phyloP scores from a whole-genome alignment of 2,329 filamentous ascomycete genomes.

The Colletotrichum plurivorum region DNA sequence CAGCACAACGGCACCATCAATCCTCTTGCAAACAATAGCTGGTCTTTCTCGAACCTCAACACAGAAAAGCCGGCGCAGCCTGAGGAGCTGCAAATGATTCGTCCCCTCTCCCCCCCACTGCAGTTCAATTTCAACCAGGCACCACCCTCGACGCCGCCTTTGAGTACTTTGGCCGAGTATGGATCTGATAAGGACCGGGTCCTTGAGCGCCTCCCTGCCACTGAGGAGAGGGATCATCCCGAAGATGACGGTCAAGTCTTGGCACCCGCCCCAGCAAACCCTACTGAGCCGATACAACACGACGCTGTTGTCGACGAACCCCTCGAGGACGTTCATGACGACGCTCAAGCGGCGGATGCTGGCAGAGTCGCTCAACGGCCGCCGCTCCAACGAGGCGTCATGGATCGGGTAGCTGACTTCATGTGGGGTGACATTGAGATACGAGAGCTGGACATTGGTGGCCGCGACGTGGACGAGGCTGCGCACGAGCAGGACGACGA shows the following conservation, averaged over 20 bases:
- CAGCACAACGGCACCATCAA: slow-evolving; percentile 59
- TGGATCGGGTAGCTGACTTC: slow-evolving; percentile 67
- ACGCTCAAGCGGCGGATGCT: slow-evolving; percentile 26
- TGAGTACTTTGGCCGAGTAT: slow-evolving; percentile 21
- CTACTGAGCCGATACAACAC: slow-evolving; percentile 1
- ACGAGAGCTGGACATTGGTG: slow-evolving; percentile 45
- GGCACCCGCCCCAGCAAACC: not conserved
- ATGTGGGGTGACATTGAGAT: slow-evolving; percentile 72
- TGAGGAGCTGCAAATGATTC: slow-evolving; percentile 15
- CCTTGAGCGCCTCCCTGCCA: not conserved
- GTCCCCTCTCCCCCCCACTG: not conserved
- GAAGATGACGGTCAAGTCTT: not conserved
- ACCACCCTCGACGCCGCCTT: slow-evolving; percentile 5
- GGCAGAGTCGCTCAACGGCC: slow-evolving; percentile 33
- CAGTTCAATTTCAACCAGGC: not conserved
- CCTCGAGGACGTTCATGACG: slow-evolving; percentile 6
- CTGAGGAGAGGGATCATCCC: not conserved
- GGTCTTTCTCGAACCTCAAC: slow-evolving; percentile 67
- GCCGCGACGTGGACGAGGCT: slow-evolving; percentile 55
- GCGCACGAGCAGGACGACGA: slow-evolving; percentile 65
- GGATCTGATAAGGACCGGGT: slow-evolving; percentile 14
- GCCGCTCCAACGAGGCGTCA: slow-evolving; percentile 51
- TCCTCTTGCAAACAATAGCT: slow-evolving; percentile 72
- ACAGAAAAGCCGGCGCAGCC: slow-evolving; percentile 34
- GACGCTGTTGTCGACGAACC: not conserved